These are phyloP conservation scores for Dendrobium huoshanense DNA, from an alignment of 106 monocot species.

Conservation along the genomic window DNA sequence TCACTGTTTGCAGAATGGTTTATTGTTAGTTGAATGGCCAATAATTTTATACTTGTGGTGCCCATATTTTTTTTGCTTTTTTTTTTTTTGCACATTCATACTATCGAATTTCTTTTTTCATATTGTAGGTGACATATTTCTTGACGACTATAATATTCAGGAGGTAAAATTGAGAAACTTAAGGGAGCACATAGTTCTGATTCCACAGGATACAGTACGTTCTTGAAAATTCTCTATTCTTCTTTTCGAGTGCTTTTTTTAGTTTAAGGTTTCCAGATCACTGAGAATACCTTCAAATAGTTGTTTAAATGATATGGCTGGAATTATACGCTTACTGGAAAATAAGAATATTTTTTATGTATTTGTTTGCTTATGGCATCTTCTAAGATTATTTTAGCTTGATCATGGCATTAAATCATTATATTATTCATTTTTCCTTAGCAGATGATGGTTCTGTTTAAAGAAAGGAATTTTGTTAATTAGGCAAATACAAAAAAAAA, in stretches of 20 bases:
- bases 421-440: too few species aligned
- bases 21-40: neutral
- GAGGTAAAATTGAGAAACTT: slow-evolving; percentile 46
- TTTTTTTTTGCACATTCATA: neutral
- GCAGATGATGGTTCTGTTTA: too few species aligned
- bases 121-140: slow-evolving; percentile 51
- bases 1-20: neutral
- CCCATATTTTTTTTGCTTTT: neutral
- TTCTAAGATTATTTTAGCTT: too few species aligned
- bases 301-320: too few species aligned
- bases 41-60: neutral
- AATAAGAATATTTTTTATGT: too few species aligned
- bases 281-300: too few species aligned
- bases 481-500: too few species aligned
- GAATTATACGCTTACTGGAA: too few species aligned
- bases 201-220: slow-evolving; percentile 81
- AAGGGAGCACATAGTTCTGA: slow-evolving; percentile 58
- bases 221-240: neutral
- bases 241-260: neutral
- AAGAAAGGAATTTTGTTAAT: too few species aligned
- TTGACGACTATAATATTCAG: slow-evolving; percentile 63
- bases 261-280: neutral
- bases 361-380: too few species aligned
- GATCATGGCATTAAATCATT: too few species aligned
- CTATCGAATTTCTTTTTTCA: neutral